These are phyloP conservation scores for Xerocomus minutiporus DNA, from an alignment of 1,284 basidiomycete genomes.

Conservation along the genomic window DNA sequence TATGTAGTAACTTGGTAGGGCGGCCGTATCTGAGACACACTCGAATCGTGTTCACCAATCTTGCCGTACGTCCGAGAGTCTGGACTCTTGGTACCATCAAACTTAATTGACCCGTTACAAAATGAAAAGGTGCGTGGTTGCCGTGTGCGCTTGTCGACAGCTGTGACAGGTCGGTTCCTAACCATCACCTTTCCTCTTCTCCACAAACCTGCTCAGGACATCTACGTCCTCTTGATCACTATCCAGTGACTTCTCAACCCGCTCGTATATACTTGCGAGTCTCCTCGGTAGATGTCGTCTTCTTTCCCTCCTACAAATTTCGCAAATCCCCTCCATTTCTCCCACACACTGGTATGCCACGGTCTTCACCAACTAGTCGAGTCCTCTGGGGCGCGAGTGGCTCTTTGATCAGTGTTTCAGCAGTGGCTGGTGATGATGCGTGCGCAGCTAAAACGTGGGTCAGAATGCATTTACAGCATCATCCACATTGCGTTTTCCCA, in stretches of 20 bases:
- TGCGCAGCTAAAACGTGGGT: constrained; percentile 43
- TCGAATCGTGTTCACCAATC: neutral
- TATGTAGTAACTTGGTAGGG: neutral
- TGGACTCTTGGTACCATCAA: constrained; percentile 8
- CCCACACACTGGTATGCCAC: constrained; percentile 56
- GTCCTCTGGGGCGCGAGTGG: constrained; percentile 42
- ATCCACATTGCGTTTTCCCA: constrained; percentile 36
- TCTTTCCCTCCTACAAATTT: constrained; percentile 48
- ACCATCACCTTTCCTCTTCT: constrained; percentile 23
- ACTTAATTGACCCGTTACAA: constrained; percentile 19
- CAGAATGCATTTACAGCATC: neutral
- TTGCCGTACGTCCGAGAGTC: constrained; percentile 1
- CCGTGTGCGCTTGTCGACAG: constrained; percentile 18
- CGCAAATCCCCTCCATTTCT: constrained; percentile 58
- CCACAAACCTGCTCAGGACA: constrained; percentile 44
- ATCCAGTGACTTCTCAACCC: constrained; percentile 40
- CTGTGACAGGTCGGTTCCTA: constrained; percentile 14
- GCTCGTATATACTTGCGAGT: constrained; percentile 42
- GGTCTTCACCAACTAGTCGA: constrained; percentile 37
- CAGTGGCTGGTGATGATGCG: constrained; percentile 53
- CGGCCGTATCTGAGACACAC: neutral
- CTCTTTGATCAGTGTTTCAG: constrained; percentile 49
- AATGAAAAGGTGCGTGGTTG: constrained; percentile 29
- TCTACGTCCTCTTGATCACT: constrained; percentile 36
- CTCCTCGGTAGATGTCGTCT: constrained; percentile 46